These are phyloP conservation scores for Zygosaccharomyces kombuchaensis DNA, from an alignment of 805 yeast genomes.

Conservation along the genomic window DNA sequence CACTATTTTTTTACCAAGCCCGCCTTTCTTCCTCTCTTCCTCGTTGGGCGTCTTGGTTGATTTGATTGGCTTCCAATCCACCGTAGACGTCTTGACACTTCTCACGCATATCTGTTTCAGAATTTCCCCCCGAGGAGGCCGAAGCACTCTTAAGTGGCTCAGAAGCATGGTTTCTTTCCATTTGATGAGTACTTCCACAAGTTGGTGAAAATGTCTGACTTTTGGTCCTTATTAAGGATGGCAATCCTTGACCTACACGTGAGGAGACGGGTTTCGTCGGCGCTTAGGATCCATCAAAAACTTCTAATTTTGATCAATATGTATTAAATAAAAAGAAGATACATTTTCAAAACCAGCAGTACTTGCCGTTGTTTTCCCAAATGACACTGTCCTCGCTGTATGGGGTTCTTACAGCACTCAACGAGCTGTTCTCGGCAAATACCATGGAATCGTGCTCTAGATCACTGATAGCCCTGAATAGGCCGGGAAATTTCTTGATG, in stretches of 20 bases:
- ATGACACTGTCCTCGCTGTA: constrained; percentile 21
- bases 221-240: not conserved
- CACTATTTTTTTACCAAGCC: constrained; percentile 33
- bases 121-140: not conserved
- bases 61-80: constrained; percentile 81
- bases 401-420: constrained; percentile 40
- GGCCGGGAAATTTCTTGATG: constrained; percentile 19
- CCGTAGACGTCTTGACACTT: constrained; percentile 57
- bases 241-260: not conserved
- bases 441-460: constrained; percentile 25
- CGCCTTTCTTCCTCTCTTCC: constrained; percentile 37
- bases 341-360: constrained; percentile 43
- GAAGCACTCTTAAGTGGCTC: not conserved
- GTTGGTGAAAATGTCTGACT: not conserved
- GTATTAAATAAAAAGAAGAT: not conserved
- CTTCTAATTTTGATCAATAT: not conserved
- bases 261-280: not conserved
- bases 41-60: constrained; percentile 41
- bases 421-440: constrained; percentile 32
- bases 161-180: not conserved
- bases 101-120: constrained; percentile 7
- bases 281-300: too few species aligned
- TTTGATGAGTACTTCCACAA: not conserved
- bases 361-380: constrained; percentile 46
- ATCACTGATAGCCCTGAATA: constrained; percentile 18